phyloP scores from a whole-genome alignment of 352 stramenopile genomes.

The Pilasporangium apinafurcum region DNA sequence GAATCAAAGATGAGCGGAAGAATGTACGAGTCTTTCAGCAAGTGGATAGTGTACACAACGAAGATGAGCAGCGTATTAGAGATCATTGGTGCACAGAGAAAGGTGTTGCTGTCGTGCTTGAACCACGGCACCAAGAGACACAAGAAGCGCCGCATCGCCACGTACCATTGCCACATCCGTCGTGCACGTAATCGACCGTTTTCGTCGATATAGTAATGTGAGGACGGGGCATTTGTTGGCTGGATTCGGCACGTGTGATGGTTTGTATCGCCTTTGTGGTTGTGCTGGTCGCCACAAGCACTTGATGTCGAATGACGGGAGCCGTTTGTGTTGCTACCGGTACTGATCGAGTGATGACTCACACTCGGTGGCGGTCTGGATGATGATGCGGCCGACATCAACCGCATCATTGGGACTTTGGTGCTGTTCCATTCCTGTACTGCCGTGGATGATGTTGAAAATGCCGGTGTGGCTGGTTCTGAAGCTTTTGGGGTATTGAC shows the following conservation, averaged over 20 bases:
- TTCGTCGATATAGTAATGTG: constrained; percentile 62
- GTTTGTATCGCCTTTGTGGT: not conserved
- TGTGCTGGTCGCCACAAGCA: constrained; percentile 2
- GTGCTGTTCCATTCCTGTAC: too few species aligned
- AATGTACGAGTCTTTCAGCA: constrained; percentile 43
- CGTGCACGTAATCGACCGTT: constrained; percentile 39
- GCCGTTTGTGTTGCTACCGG: constrained; percentile 7
- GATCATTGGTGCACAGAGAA: constrained; percentile 63
- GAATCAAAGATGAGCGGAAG: constrained; percentile 29
- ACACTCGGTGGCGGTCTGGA: constrained; percentile 2
- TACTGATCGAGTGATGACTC: constrained; percentile 11
- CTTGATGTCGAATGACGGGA: constrained; percentile 12
- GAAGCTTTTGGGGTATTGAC: not conserved
- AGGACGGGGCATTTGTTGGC: constrained; percentile 15
- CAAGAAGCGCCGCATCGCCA: constrained; percentile 27
- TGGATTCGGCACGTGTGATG: not conserved
- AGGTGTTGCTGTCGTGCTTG: constrained; percentile 75
- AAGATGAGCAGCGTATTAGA: constrained; percentile 71
- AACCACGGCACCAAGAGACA: constrained; percentile 47
- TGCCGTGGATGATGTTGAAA: too few species aligned
- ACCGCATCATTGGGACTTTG: not conserved
- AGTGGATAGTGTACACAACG: constrained; percentile 32
- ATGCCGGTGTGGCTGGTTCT: not conserved
- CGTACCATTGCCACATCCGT: constrained; percentile 57
- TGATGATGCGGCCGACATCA: constrained; percentile 8